Evolutionary conservation across 208 protist genomes (phyloP), one percentile per base, ranked within the genome.

Genomic region (Porcisia deanei): DNA sequence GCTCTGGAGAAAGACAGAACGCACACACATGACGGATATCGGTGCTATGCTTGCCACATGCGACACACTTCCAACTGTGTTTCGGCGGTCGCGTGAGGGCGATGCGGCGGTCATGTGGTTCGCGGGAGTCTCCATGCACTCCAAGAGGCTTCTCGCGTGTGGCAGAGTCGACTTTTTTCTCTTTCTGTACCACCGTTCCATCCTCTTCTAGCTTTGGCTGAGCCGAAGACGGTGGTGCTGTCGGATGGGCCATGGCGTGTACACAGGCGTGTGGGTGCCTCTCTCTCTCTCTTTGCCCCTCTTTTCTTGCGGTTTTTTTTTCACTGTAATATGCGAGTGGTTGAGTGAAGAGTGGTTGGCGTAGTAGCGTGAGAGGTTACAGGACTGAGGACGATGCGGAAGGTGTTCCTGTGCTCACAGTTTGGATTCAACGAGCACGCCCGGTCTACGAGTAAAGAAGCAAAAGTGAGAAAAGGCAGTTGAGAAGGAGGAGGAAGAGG

Each of bases 21-120:
- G 73, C 86, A 61, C 89, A 93, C 39, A 93, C 79, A 49, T 80
- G 71, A 2, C 89, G 89, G 30, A 88, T 85, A 41, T 93, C 89
- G 43, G 34, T 69, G 43, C 80, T 86, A 16, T 45, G 66, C 30
- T 76, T 53, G 4, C 75, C 61, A 68, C 89, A 93, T 6, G 59
- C 25, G 12, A 66, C 52, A 72, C 89, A 93, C 45, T 55, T 81
- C 80, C 83, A 93, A 22, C 52, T 64, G n/a, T 76, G 65, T 34
- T 74, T 43, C 12, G 67, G 53, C 7, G 79, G 83, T 3, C 88
- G 80, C 1, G 73, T 83, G 37, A 90, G 79, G 45, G 78, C 64
- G 60, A 88, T 76, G 20, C 64, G 67, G 20, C 73, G 65, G 10
- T 64, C 41, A 12, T 76, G 58, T 14, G 73, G 60, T n/a, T 57